Base-by-base conservation (phyloP, 352 stramenopile genomes). In the Lagenidium sp. region DNA sequence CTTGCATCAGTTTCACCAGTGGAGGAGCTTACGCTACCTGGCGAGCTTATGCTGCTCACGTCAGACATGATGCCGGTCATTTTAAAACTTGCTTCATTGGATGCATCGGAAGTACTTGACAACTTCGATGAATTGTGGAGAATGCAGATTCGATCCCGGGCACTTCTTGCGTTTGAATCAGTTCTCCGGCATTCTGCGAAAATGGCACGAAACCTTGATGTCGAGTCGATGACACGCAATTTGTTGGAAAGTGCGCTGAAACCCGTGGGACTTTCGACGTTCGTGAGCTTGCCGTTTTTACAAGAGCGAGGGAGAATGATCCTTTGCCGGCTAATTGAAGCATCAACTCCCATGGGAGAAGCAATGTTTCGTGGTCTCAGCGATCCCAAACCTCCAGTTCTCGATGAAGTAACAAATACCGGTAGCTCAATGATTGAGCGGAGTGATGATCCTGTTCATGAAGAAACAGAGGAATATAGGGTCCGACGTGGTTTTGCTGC, bases 251-350 rank as follows among this genome's bases (percentile, higher is more conserved):
- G 69, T 39, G 78, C 78, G 13, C 50, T 94, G 24, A 66, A 52
- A n/a, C 81, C 81, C 4, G 64, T 88, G 18, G 63, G 55, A 8
- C 54, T 94, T 4, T 75, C 58, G 23, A 80, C 61, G 6, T 94
- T 94, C 53, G 52, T 94, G 22, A 90, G 61, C 38, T 51, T 89
- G 16, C 69, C 77, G 3, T 59, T 85, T 23, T 50, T 94, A 4
- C 82, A 94, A 41, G 82, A 94, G 41, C 62, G 82, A 29, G 75
- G 82, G 8, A 63, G 82, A 26, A 92, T 90, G 69, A 84, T 94
- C 59, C 48, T 92, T 16, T 89, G 74, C 35, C 68, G 82, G 0
- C 46, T 94, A 32, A 91, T 94, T 28, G 82, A 94, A 38, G 77
- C 80, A 3, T 88, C 79, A 4, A 89, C 79, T 1, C 79, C 82